A percentile compares a stretch with the other conserved stretches of the same genome.
Conservation (phyloP, 2,329 filamentous ascomycete genomes). For the Aspergillus quadrilineatus region DNA sequence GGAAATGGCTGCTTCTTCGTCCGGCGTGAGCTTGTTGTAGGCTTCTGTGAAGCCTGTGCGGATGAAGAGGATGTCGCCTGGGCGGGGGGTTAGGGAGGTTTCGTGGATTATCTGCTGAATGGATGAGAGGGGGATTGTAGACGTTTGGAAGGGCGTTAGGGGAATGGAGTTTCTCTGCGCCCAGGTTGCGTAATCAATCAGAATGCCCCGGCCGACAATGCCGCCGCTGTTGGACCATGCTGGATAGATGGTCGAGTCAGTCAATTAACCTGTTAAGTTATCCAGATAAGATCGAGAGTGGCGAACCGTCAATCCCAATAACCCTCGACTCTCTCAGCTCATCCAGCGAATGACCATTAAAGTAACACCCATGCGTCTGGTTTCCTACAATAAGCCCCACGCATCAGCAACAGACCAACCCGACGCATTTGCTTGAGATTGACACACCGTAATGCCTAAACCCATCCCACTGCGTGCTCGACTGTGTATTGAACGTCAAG, state of each 20-base stretch:
- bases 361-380: constrained; percentile 43
- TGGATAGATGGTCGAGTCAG: constrained; percentile 9
- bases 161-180: constrained; percentile 38
- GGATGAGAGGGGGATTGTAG: constrained; percentile 45
- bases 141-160: constrained; percentile 43
- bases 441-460: constrained; percentile 36
- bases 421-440: neutral
- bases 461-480: constrained; percentile 54
- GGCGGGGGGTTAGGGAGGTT: constrained; percentile 42
- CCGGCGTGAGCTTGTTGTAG: constrained; percentile 40
- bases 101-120: constrained; percentile 46
- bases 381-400: constrained; percentile 33
- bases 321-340: constrained; percentile 38
- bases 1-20: constrained; percentile 40
- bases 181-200: constrained; percentile 49
- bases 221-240: constrained; percentile 38
- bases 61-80: constrained; percentile 59
- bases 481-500: constrained; percentile 60
- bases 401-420: neutral
- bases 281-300: neutral
- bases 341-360: constrained; percentile 41
- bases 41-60: constrained; percentile 53
- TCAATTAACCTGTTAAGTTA: neutral
- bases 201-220: constrained; percentile 49
- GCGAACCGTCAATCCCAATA: constrained; percentile 44